These are phyloP conservation scores for Chamaenerion angustifolium DNA, from an alignment of 345 rosid genomes.

Conservation along the genomic window DNA sequence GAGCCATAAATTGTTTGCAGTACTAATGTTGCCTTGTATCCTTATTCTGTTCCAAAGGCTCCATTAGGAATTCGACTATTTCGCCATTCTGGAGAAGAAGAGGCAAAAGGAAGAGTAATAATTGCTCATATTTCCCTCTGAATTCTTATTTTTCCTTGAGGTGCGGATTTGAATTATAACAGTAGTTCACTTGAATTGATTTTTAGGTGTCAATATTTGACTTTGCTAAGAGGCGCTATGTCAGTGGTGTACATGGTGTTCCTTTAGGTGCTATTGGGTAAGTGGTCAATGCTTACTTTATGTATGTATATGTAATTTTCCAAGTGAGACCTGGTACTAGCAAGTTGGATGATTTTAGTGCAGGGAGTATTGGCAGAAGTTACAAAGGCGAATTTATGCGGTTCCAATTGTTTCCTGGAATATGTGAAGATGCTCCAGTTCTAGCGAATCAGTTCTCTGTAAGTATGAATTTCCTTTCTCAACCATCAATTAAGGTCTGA, in stretches of 20 bases:
- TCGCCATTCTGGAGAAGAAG: slow-evolving; percentile 38
- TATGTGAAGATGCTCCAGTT: slow-evolving; percentile 61
- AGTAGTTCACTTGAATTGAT: neutral
- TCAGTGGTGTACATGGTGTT: slow-evolving; percentile 51
- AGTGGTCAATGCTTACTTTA: slow-evolving; percentile 5
- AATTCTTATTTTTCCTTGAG: slow-evolving; percentile 2
- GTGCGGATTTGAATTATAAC: neutral
- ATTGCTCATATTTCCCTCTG: neutral
- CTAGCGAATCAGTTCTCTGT: slow-evolving; percentile 91
- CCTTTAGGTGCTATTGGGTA: slow-evolving; percentile 84
- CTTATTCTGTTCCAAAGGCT: slow-evolving; percentile 23
- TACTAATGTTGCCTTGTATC: slow-evolving; percentile 1
- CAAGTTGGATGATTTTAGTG: slow-evolving; percentile 15
- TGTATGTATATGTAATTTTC: neutral
- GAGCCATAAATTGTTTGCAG: neutral
- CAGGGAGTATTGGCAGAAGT: slow-evolving; percentile 90
- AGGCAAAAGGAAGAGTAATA: slow-evolving; percentile 52
- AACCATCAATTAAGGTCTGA: neutral
- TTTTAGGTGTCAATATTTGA: slow-evolving; percentile 42
- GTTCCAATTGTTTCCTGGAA: slow-evolving; percentile 70
- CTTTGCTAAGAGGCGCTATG: slow-evolving; percentile 27
- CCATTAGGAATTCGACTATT: slow-evolving; percentile 47
- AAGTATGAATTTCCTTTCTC: slow-evolving; percentile 20
- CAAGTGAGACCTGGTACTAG: slow-evolving; percentile 1
- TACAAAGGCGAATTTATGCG: slow-evolving; percentile 79